phyloP scores from a whole-genome alignment of 192 early-diverging fungal species.

The Linnemannia schmuckeri region DNA sequence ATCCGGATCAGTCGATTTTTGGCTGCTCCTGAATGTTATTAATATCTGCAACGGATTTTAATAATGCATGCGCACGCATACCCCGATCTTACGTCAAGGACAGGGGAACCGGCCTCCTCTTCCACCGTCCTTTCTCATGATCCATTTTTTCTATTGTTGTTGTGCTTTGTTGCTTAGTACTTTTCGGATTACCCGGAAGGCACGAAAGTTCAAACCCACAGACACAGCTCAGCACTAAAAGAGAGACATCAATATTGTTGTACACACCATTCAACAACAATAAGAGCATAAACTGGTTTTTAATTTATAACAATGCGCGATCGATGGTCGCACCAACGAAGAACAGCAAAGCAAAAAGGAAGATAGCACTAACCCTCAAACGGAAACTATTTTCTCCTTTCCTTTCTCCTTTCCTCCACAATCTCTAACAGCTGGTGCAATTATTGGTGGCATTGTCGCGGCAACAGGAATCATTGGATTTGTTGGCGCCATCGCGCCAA shows the following conservation, averaged over 20 bases:
- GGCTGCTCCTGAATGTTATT: background rate
- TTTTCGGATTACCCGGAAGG: background rate
- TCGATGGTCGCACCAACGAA: background rate
- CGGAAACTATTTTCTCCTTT: background rate
- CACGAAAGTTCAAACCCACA: background rate
- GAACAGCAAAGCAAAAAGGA: background rate
- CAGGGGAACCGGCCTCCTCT: background rate
- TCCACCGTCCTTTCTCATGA: background rate
- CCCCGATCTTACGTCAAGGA: background rate
- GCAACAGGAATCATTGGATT: constrained; percentile 29
- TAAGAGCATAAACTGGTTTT: background rate
- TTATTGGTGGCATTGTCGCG: constrained; percentile 38
- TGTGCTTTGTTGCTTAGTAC: background rate
- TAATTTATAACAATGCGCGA: background rate
- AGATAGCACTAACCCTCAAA: background rate
- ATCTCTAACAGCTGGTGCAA: constrained; percentile 26
- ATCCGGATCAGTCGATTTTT: too few species aligned
- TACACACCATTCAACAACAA: background rate
- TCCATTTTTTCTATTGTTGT: background rate
- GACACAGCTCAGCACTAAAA: background rate
- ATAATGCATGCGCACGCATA: background rate
- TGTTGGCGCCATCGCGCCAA: constrained; percentile 22
- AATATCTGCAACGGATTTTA: background rate
- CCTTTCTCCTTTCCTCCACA: background rate
- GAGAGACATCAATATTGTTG: constrained; percentile 2